phyloP scores from a whole-genome alignment of 768 basidiomycete species.

The Lactifluus hygrophoroides region DNA sequence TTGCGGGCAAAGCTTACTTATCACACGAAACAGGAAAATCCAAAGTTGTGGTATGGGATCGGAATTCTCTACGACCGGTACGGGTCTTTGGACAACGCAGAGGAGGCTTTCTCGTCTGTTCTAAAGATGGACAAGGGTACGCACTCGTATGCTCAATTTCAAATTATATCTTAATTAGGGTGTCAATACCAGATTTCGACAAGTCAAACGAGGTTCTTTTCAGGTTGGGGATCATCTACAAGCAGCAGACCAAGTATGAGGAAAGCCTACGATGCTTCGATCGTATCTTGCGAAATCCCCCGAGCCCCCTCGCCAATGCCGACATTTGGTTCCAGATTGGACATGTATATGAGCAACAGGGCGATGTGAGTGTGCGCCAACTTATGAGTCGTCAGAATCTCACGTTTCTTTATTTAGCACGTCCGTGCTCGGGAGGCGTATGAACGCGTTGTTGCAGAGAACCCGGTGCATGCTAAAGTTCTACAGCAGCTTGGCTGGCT shows the following conservation, averaged over 20 bases:
- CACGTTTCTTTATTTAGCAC: slow-evolving; percentile 49
- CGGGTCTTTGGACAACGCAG: slow-evolving; percentile 96
- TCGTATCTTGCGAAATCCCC: slow-evolving; percentile 92
- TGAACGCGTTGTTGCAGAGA: slow-evolving; percentile 88
- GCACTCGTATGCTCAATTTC: background rate
- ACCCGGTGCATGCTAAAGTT: slow-evolving; percentile 92
- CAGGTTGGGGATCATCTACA: slow-evolving; percentile 97
- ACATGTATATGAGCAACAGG: slow-evolving; percentile 95
- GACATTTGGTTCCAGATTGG: slow-evolving; percentile 99
- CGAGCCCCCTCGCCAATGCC: slow-evolving; percentile 88
- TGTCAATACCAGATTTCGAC: slow-evolving; percentile 70
- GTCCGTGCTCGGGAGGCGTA: slow-evolving; percentile 89
- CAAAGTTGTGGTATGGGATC: slow-evolving; percentile 99
- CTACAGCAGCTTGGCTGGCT: slow-evolving; percentile 97
- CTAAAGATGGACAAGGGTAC: slow-evolving; percentile 93
- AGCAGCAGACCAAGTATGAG: slow-evolving; percentile 92
- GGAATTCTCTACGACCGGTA: slow-evolving; percentile 99
- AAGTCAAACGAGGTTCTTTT: slow-evolving; percentile 99
- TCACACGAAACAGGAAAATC: slow-evolving; percentile 59
- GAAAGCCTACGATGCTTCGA: slow-evolving; percentile 90
- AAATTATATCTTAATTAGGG: background rate
- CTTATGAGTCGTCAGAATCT: slow-evolving; percentile 7
- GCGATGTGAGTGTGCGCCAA: slow-evolving; percentile 57
- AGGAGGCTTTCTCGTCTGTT: slow-evolving; percentile 95
- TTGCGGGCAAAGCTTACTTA: slow-evolving; percentile 6